Conservation (phyloP, 805 yeast genomes). For the Saturnispora serradocipensis region DNA sequence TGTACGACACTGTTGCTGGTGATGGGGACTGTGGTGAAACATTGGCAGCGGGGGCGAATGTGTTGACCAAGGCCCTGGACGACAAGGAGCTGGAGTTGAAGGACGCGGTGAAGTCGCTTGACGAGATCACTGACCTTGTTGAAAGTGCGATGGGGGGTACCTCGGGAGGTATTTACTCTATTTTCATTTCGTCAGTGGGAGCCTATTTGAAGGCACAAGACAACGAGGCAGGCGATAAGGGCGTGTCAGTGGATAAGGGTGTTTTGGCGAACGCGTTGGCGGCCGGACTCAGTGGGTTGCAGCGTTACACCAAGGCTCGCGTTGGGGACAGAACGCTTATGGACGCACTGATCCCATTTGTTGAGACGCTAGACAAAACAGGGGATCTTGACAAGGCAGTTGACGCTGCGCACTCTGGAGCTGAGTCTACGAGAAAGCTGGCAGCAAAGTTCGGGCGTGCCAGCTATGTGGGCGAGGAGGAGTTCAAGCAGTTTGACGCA, state of each 20-base stretch:
- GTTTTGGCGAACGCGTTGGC: slow-evolving; percentile 35
- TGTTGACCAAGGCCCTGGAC: slow-evolving; percentile 47
- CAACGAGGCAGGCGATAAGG: slow-evolving; percentile 13
- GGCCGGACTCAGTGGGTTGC: slow-evolving; percentile 61
- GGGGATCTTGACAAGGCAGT: slow-evolving; percentile 52
- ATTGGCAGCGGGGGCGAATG: slow-evolving; percentile 71
- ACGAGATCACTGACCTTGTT: slow-evolving; percentile 72
- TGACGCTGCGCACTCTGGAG: slow-evolving; percentile 64
- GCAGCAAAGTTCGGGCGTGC: slow-evolving; percentile 92
- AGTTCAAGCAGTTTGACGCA: slow-evolving; percentile 38
- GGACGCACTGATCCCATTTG: slow-evolving; percentile 85
- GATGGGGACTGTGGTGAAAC: slow-evolving; percentile 98
- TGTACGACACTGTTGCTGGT: slow-evolving; percentile 82
- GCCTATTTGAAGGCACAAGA: slow-evolving; percentile 39
- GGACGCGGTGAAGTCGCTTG: slow-evolving; percentile 50
- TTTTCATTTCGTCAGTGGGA: slow-evolving; percentile 70
- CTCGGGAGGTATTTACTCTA: slow-evolving; percentile 87
- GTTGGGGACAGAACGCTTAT: slow-evolving; percentile 82
- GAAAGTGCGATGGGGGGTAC: slow-evolving; percentile 96
- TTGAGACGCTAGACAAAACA: slow-evolving; percentile 45
- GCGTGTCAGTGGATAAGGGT: slow-evolving; percentile 23
- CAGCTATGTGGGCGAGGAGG: slow-evolving; percentile 67
- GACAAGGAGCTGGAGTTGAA: slow-evolving; percentile 28
- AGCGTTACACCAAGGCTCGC: slow-evolving; percentile 82
- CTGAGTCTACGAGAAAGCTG: slow-evolving; percentile 61